A percentile compares a stretch with the other conserved stretches of the same genome.
phyloP scores from a whole-genome alignment of 2,329 filamentous ascomycete species.

The Zasmidium citrigriseum region DNA sequence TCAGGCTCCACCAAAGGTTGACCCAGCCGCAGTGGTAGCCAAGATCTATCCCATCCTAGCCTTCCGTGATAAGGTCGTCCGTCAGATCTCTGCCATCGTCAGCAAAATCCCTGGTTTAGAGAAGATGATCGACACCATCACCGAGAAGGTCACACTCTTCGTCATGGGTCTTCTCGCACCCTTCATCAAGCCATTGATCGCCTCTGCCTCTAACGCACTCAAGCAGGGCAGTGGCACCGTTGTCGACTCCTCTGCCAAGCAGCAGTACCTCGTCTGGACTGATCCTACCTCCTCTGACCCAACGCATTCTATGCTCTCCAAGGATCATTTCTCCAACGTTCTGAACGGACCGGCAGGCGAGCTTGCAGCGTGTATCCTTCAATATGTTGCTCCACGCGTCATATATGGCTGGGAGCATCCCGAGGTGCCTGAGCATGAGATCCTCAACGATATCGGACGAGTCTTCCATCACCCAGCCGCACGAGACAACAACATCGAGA shows the following conservation, averaged over 20 bases:
- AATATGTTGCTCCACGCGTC: conserved; percentile 84
- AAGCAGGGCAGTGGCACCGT: conserved; percentile 81
- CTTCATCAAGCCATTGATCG: conserved; percentile 89
- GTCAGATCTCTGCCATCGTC: conserved; percentile 79
- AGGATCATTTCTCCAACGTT: conserved; percentile 55
- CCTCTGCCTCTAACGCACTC: conserved; percentile 76
- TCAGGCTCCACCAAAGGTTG: conserved; percentile 24
- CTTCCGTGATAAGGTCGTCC: conserved; percentile 92
- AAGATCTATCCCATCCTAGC: conserved; percentile 93
- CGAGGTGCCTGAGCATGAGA: conserved; percentile 77
- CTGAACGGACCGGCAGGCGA: conserved; percentile 52
- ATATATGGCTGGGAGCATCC: conserved; percentile 93
- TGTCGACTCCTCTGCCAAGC: conserved; percentile 53
- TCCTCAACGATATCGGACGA: conserved; percentile 75
- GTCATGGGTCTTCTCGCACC: conserved; percentile 87
- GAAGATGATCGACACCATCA: conserved; percentile 86
- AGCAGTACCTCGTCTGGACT: conserved; percentile 54
- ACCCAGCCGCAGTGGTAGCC: conserved; percentile 37
- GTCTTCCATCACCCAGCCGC: conserved; percentile 90
- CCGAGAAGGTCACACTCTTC: conserved; percentile 88
- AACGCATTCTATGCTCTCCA: conserved; percentile 54
- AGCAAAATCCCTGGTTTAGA: conserved; percentile 91
- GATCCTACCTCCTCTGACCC: conserved; percentile 51
- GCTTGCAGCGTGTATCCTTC: conserved; percentile 61
- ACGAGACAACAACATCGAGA: conserved; percentile 72